Conservation (phyloP, 1,284 basidiomycete genomes). For the Marasmius fiardii region DNA sequence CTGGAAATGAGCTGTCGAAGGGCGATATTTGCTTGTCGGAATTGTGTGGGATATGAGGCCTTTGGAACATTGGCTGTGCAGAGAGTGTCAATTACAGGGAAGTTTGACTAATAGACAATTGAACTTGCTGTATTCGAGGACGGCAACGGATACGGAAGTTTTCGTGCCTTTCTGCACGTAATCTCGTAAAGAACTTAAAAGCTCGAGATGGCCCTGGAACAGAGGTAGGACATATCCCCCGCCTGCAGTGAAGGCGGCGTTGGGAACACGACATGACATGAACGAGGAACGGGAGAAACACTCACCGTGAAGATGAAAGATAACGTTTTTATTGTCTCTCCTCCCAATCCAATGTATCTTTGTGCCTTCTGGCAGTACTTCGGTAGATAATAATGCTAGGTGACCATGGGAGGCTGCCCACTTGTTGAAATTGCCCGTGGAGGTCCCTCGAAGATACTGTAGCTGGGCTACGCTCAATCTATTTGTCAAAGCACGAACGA, state of each 20-base stretch:
- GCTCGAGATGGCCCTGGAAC: conserved; percentile 21
- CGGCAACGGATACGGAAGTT: conserved; percentile 10
- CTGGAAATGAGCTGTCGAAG: conserved; percentile 24
- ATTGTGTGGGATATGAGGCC: conserved; percentile 24
- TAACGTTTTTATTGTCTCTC: conserved; percentile 21
- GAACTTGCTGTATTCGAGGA: too few species aligned
- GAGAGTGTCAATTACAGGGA: not conserved
- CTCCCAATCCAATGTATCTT: conserved; percentile 27
- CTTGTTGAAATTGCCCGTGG: too few species aligned
- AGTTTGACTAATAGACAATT: too few species aligned
- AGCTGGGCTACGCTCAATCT: too few species aligned
- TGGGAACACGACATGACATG: conserved; percentile 28
- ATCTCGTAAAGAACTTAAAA: conserved; percentile 26
- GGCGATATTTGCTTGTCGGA: conserved; percentile 23
- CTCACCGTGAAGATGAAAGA: conserved; percentile 29
- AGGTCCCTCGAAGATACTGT: too few species aligned
- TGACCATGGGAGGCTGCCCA: too few species aligned
- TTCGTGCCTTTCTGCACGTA: conserved; percentile 31
- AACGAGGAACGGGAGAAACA: not conserved
- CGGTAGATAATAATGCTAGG: too few species aligned
- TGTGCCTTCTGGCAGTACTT: too few species aligned
- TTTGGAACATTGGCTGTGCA: conserved; percentile 25
- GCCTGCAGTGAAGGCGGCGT: conserved; percentile 26
- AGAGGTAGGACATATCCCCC: conserved; percentile 24
- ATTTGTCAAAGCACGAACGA: too few species aligned